phyloP scores from a whole-genome alignment of 495 filamentous ascomycete genomes.

The Penicillium desertorum region DNA sequence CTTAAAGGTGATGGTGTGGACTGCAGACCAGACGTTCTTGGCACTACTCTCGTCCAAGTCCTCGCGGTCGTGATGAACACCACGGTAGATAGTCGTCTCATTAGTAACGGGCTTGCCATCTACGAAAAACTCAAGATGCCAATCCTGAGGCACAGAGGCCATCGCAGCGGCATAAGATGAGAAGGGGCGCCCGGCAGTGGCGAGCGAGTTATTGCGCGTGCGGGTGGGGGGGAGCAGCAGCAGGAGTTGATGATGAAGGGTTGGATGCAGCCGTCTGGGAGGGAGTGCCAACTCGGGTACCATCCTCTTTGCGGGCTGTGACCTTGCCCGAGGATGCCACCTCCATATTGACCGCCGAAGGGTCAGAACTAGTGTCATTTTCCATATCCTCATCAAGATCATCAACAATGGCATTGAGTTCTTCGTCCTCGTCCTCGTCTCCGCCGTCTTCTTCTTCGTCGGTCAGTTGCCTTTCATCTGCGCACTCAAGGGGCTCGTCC shows the following conservation, averaged over 20 bases:
- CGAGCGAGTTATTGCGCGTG: slow-evolving; percentile 39
- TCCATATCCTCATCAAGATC: slow-evolving; percentile 89
- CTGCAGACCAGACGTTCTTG: slow-evolving; percentile 82
- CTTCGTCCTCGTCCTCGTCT: slow-evolving; percentile 65
- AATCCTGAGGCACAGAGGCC: slow-evolving; percentile 74
- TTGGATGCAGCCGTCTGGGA: slow-evolving; percentile 58
- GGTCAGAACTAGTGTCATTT: slow-evolving; percentile 68
- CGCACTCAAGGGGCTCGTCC: slow-evolving; percentile 78
- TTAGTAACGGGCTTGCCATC: slow-evolving; percentile 79
- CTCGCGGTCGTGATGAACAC: slow-evolving; percentile 73
- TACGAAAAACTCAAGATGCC: slow-evolving; percentile 96
- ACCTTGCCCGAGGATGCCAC: slow-evolving; percentile 87
- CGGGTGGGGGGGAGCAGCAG: slow-evolving; percentile 30
- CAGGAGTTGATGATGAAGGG: slow-evolving; percentile 45
- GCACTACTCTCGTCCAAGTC: slow-evolving; percentile 63
- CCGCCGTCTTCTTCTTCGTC: slow-evolving; percentile 74
- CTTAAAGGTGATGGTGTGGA: slow-evolving; percentile 90
- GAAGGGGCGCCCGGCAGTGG: slow-evolving; percentile 49
- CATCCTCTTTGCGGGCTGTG: slow-evolving; percentile 95
- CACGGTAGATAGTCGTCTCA: slow-evolving; percentile 95
- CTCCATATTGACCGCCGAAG: slow-evolving; percentile 89
- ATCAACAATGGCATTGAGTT: slow-evolving; percentile 82
- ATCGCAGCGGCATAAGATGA: slow-evolving; percentile 83
- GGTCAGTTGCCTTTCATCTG: slow-evolving; percentile 83
- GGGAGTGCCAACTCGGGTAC: slow-evolving; percentile 84